A percentile compares a stretch with the other conserved stretches of the same genome.
phyloP scores from a whole-genome alignment of 116 monocot genomes.

The Thalassia testudinum region DNA sequence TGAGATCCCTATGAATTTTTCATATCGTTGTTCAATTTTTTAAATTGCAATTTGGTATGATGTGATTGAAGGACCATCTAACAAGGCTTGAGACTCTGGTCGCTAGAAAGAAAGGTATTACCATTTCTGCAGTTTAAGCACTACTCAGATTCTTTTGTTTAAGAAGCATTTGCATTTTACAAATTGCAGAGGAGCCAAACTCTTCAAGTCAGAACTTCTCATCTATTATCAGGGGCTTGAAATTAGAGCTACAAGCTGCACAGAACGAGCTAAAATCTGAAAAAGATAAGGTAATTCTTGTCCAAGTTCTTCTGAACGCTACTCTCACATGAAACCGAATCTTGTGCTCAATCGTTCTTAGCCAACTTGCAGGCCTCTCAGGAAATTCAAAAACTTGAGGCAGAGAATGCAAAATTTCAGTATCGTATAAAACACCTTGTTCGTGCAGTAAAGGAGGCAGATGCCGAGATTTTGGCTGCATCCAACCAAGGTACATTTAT shows the following conservation, averaged over 20 bases:
- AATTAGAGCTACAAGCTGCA: conserved; percentile 34
- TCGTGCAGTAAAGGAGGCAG: conserved; percentile 36
- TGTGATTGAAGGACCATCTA: conserved; percentile 36
- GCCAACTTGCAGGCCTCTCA: conserved; percentile 30
- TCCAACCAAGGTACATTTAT: too few species aligned
- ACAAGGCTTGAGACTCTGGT: conserved; percentile 36
- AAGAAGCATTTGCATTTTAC: background rate
- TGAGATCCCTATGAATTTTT: too few species aligned
- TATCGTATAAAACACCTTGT: conserved; percentile 54
- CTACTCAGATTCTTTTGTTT: background rate
- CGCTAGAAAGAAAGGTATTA: conserved; percentile 25
- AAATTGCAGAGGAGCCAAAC: conserved; percentile 14
- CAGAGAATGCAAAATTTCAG: conserved; percentile 48
- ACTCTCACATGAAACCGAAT: background rate
- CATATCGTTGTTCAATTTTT: too few species aligned
- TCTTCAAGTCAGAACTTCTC: conserved; percentile 18
- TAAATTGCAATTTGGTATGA: too few species aligned
- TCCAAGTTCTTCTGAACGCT: background rate
- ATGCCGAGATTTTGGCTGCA: conserved; percentile 7
- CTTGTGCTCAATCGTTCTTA: background rate
- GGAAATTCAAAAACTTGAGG: conserved; percentile 41
- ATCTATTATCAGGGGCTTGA: conserved; percentile 25
- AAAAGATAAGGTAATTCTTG: conserved; percentile 29
- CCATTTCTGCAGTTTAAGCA: conserved; percentile 1
- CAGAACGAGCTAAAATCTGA: conserved; percentile 29